These are phyloP conservation scores for Ophiostoma piceae DNA, from an alignment of 2,329 filamentous ascomycete species.

Conservation along the genomic window DNA sequence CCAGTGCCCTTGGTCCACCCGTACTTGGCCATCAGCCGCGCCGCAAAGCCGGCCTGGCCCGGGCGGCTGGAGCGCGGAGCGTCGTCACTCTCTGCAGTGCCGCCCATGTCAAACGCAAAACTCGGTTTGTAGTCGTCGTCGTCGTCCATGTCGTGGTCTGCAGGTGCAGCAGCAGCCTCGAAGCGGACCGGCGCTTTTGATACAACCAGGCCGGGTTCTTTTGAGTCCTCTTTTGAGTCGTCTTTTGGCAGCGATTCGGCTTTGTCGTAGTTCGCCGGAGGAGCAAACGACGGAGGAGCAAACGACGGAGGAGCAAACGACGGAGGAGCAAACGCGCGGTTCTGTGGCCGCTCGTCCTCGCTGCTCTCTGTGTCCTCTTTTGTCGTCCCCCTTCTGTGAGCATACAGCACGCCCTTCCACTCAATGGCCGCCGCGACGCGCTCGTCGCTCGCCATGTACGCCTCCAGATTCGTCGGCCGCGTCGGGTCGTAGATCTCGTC, in stretches of 20 bases:
- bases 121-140: constrained; percentile 20
- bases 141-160: constrained; percentile 29
- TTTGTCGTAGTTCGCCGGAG: constrained; percentile 30
- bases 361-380: background rate
- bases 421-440: constrained; percentile 72
- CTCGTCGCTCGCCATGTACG: constrained; percentile 80
- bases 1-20: constrained; percentile 87
- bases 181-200: constrained; percentile 76
- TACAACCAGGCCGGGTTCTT: constrained; percentile 52
- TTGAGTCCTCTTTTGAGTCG: too few relatives aligned
- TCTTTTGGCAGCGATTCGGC: background rate
- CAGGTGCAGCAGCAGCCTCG: constrained; percentile 34
- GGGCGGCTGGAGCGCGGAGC: constrained; percentile 57
- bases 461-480: constrained; percentile 75
- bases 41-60: constrained; percentile 77
- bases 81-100: constrained; percentile 20
- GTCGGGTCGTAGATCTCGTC: constrained; percentile 85
- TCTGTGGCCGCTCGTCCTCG: constrained; percentile 33
- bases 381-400: constrained; percentile 51
- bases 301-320: constrained; percentile 47
- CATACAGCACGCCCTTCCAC: constrained; percentile 79
- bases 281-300: constrained; percentile 45
- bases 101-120: background rate
- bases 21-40: constrained; percentile 86
- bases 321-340: constrained; percentile 49